These are phyloP conservation scores for Penicillium lagena DNA, from an alignment of 495 filamentous ascomycete genomes.

Conservation along the genomic window DNA sequence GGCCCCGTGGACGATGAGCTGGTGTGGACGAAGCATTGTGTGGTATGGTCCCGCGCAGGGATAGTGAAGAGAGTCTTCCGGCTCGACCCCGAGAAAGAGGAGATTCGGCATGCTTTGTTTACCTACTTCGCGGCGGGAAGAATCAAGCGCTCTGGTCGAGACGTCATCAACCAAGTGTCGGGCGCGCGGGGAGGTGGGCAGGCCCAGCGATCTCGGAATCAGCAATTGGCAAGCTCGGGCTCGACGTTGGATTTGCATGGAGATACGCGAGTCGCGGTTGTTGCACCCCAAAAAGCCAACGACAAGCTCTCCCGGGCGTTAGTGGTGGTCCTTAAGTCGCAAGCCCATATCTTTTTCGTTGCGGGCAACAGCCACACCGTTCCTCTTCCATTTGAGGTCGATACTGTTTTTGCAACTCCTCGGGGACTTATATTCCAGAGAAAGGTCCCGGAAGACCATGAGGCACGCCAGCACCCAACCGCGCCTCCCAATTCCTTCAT, in stretches of 20 bases:
- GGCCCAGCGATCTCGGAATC: too few relatives aligned
- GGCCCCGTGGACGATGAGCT: constrained; percentile 68
- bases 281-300: constrained; percentile 9
- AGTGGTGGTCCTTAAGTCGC: constrained; percentile 86
- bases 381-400: constrained; percentile 90
- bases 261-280: constrained; percentile 10
- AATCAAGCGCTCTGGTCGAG: constrained; percentile 12
- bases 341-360: constrained; percentile 91
- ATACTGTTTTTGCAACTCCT: constrained; percentile 75
- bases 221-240: constrained; percentile 4
- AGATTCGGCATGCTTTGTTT: constrained; percentile 75
- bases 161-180: not conserved
- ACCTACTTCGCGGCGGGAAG: constrained; percentile 64
- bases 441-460: constrained; percentile 42
- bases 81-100: constrained; percentile 80
- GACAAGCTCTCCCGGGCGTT: constrained; percentile 54
- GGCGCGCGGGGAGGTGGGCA: constrained; percentile 6
- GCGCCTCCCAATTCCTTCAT: constrained; percentile 79
- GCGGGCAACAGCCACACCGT: constrained; percentile 82
- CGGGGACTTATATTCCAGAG: constrained; percentile 79
- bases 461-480: constrained; percentile 16
- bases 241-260: constrained; percentile 19
- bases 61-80: constrained; percentile 81
- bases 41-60: constrained; percentile 86
- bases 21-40: constrained; percentile 72